Evolutionary conservation across 2,329 filamentous ascomycete species (phyloP).

Genomic region (Rutstroemia sp.): DNA sequence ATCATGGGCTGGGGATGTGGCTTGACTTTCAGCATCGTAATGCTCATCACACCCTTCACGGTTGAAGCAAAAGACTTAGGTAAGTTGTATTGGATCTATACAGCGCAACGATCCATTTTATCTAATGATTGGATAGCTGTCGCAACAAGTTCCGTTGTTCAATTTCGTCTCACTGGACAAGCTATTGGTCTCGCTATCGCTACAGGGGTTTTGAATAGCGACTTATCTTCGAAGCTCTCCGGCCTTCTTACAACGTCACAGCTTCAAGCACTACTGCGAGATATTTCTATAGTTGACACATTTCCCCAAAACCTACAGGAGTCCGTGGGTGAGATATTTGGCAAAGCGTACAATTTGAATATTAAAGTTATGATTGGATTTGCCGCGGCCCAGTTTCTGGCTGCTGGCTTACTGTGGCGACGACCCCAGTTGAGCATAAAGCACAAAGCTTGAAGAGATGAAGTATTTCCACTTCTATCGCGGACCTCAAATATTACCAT

Average conservation of each 20-base stretch:
- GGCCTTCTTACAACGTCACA: background rate
- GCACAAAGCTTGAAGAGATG: conserved; percentile 6
- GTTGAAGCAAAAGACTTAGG: conserved; percentile 12
- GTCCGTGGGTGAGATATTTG: background rate
- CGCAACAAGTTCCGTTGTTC: background rate
- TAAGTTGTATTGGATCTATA: background rate
- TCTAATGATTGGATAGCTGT: background rate
- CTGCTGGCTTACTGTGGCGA: background rate
- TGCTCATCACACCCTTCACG: conserved; percentile 38
- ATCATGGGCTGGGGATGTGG: conserved; percentile 52
- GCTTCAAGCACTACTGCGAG: background rate
- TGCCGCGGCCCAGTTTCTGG: background rate
- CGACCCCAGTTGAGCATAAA: conserved; percentile 16
- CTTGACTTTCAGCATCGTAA: conserved; percentile 41
- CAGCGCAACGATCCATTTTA: background rate
- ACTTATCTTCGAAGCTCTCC: background rate
- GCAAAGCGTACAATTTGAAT: background rate
- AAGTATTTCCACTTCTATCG: background rate
- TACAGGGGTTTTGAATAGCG: background rate
- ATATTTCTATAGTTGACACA: background rate
- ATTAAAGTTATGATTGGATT: background rate
- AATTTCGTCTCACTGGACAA: background rate
- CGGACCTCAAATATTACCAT: no score
- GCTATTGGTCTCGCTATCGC: background rate
- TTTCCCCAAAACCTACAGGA: background rate